Base-by-base conservation (phyloP, 176 grass and related monocot genomes). In the Canna indica region DNA sequence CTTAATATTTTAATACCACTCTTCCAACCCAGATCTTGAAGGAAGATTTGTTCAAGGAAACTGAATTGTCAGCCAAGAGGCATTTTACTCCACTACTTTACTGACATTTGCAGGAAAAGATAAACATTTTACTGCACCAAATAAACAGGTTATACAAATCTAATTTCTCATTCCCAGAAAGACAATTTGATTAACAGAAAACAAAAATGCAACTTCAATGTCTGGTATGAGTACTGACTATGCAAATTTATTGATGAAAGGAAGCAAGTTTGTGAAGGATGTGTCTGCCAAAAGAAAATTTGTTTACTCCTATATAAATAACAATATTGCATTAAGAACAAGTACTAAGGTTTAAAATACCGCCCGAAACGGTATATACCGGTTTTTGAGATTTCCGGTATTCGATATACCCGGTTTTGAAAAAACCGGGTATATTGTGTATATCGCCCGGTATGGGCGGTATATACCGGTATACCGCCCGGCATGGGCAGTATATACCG, bases 211-310 rank as follows among this genome's bases (percentile, higher is more conserved):
- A 6, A 36, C 41, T 42, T 22, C 29, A 31, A 71, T 83, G 93
- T 89, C 94, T 99, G 94, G 79, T 93, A 99, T 52, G 94, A 90
- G 62, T 78, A 99, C 20, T 99, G 94, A 27, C 89, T 99, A 56
- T 99, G 94, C 82, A 99, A 70, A 87, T 99, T 89, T 2, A 93
- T 93, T 0, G 94, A 93, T 64, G 94, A 99, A 38, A 99, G 79
- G 78, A 99, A 99, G 84, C 94, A 99, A 56, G 86, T 93, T 54
- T 99, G 94, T 45, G 94, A 90, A 74, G 94, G 94, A 54, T 99
- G 94, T 7, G 94, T 99, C 94, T 99, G 86, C 15, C 5, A 58
- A 17, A 57, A 48, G 46, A 59, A 77, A 57, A 64, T 48, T 33
- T 28, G 47, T 39, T 41, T 63, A 36, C 50, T 7, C 59, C 12